Evolutionary conservation across 2,329 filamentous ascomycete species (phyloP).

Genomic region (Malbranchea cinnamomea): DNA sequence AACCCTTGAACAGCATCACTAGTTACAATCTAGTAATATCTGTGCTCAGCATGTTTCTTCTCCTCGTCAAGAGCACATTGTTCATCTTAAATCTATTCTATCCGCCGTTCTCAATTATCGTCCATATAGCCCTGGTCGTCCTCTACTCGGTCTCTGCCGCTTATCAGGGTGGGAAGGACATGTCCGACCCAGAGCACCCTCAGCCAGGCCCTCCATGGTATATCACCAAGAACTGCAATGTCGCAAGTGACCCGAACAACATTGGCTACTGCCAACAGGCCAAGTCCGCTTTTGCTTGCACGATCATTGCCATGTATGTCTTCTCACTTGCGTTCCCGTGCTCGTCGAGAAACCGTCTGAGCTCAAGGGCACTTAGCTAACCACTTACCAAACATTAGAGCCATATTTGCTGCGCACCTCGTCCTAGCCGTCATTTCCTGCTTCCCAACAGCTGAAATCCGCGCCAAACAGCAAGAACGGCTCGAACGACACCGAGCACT

Average conservation of each 20-base stretch:
- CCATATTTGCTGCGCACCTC: constrained; percentile 36
- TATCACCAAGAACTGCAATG: constrained; percentile 44
- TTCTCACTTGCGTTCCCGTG: neutral
- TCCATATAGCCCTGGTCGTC: constrained; percentile 36
- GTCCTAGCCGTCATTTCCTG: constrained; percentile 34
- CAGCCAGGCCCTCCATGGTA: constrained; percentile 48
- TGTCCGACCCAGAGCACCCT: constrained; percentile 38
- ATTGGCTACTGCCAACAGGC: constrained; percentile 45
- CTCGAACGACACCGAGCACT: constrained; percentile 20
- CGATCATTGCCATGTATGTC: constrained; percentile 41
- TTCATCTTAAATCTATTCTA: constrained; percentile 43
- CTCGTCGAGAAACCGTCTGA: constrained; percentile 8
- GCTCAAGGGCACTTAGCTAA: too few relatives aligned
- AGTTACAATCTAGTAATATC: constrained; percentile 47
- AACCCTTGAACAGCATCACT: constrained; percentile 34
- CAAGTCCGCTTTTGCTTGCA: constrained; percentile 42
- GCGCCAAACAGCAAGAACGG: constrained; percentile 13
- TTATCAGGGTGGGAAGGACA: constrained; percentile 43
- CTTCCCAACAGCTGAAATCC: constrained; percentile 27
- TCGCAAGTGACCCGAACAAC: constrained; percentile 32
- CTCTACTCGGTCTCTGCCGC: constrained; percentile 42
- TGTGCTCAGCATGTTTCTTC: constrained; percentile 45
- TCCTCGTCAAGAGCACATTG: constrained; percentile 42
- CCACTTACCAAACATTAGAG: constrained; percentile 18
- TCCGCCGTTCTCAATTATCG: constrained; percentile 37